Evolutionary conservation across 2,329 filamentous ascomycete genomes (phyloP), one percentile per base, ranked within the genome.

Genomic region (Penicillium sclerotigenum): DNA sequence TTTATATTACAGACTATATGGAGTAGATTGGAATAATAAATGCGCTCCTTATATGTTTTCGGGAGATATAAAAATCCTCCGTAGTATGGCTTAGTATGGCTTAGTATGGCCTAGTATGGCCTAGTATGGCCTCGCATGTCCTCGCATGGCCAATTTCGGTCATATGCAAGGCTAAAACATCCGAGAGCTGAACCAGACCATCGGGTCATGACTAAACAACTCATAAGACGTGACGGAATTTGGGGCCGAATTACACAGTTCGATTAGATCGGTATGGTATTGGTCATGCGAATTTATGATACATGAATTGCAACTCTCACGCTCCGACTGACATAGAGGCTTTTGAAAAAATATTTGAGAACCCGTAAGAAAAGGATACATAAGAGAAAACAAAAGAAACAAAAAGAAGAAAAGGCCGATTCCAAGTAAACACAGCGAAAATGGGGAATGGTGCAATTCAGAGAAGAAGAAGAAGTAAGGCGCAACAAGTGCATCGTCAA

Each of bases 271-370:
- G 54, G 48, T 63, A 66, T 60, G 59, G 59, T 63, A 62, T 63
- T 65, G 57, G 57, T 61, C 59, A 63, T 63, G 64, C 64, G 59
- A 69, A 70, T 66, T 64, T 71, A 71, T 70, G 67, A 69, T 71
- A 71, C 68, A 71, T 61, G 62, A 66, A 66, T 64, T 57, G 63
- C 64, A 65, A 61, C 57, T 65, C 61, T 62, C 62, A 51, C 54
- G 49, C 49, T 47, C 28, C 31, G 43, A 45, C 47, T 38, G 16
- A 51, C 48, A 51, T 34, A 51, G 38, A 65, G 55, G 53, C 43
- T 66, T 64, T 63, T 61, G 46, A 52, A 52, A 61, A 58, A n/a
- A n/a, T n/a, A 59, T 58, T 26, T 41, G 22, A 41, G 38, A 67
- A 64, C 53, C 60, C 58, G 59, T 59, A 60, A 62, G 62, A 66